Percentiles rank a stretch among this genome's conserved stretches.
Conservation (phyloP, 1,139 yeast species). For the Kodamaea plutei region DNA sequence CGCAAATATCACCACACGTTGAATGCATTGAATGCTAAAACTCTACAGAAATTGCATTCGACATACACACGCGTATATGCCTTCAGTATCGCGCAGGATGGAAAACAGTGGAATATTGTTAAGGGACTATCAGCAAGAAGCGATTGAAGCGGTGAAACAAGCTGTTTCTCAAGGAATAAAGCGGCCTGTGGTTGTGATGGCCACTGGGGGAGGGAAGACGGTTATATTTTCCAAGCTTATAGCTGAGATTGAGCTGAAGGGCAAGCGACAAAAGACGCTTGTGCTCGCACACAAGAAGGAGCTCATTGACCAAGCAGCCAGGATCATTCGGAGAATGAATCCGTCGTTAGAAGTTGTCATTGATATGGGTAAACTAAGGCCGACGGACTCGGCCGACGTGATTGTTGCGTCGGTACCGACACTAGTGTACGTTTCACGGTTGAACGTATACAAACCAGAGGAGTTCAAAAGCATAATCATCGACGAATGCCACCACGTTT, state of each 20-base stretch:
- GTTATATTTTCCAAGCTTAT: constrained; percentile 73
- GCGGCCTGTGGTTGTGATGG: constrained; percentile 78
- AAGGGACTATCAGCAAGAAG: constrained; percentile 78
- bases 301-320: constrained; percentile 66
- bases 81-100: too few relatives aligned
- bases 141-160: constrained; percentile 52
- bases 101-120: too few relatives aligned
- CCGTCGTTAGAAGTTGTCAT: constrained; percentile 58
- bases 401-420: constrained; percentile 79
- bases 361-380: constrained; percentile 62
- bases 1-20: too few relatives aligned
- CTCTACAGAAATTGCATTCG: too few relatives aligned
- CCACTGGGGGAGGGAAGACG: constrained; percentile 96
- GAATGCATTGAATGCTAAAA: too few relatives aligned
- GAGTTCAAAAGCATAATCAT: constrained; percentile 70
- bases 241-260: constrained; percentile 26
- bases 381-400: constrained; percentile 49
- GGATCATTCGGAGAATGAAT: constrained; percentile 41
- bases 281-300: constrained; percentile 83
- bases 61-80: too few relatives aligned
- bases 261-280: constrained; percentile 43
- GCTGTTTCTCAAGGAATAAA: constrained; percentile 46
- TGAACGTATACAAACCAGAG: constrained; percentile 50
- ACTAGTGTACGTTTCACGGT: constrained; percentile 44
- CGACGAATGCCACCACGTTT: constrained; percentile 94